Evolutionary conservation across 495 filamentous ascomycete genomes (phyloP).

Genomic region (Saxispiralis lemnorum): DNA sequence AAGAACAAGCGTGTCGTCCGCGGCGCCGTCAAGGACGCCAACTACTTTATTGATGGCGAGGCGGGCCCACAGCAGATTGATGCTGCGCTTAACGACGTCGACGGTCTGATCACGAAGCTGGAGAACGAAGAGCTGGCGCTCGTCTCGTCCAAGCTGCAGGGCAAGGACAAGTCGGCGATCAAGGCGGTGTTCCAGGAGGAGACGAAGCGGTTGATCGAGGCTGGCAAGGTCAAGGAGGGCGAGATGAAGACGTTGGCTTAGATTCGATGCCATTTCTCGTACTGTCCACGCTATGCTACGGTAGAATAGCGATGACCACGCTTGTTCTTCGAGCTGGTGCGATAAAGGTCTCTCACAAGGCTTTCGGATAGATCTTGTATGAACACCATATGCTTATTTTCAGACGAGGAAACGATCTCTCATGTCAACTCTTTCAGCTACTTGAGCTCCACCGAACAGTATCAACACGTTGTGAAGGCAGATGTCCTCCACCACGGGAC

Average conservation of each 20-base stretch:
- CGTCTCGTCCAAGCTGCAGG: slow-evolving; percentile 57
- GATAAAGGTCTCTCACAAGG: no score
- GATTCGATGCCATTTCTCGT: no score
- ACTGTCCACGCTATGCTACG: no score
- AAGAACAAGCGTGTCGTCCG: slow-evolving; percentile 97
- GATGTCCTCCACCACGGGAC: no score
- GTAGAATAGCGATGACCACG: no score
- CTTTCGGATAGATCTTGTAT: no score
- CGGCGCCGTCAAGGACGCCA: slow-evolving; percentile 80
- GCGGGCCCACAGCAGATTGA: slow-evolving; percentile 60
- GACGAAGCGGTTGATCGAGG: slow-evolving; percentile 51
- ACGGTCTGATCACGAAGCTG: slow-evolving; percentile 74
- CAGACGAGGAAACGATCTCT: no score
- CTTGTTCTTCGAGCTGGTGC: no score
- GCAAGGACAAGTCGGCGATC: slow-evolving; percentile 38
- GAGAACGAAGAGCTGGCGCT: slow-evolving; percentile 73
- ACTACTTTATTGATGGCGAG: slow-evolving; percentile 63
- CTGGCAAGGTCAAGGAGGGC: slow-evolving; percentile 68
- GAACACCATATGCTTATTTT: no score
- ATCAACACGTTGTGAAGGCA: no score
- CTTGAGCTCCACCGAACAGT: no score
- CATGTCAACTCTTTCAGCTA: no score
- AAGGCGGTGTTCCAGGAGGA: slow-evolving; percentile 47
- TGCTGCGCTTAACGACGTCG: slow-evolving; percentile 65
- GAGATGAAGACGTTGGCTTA: slow-evolving; percentile 31